Conservation (phyloP, 2,329 filamentous ascomycete genomes). For the Tolypocladium tropicale region DNA sequence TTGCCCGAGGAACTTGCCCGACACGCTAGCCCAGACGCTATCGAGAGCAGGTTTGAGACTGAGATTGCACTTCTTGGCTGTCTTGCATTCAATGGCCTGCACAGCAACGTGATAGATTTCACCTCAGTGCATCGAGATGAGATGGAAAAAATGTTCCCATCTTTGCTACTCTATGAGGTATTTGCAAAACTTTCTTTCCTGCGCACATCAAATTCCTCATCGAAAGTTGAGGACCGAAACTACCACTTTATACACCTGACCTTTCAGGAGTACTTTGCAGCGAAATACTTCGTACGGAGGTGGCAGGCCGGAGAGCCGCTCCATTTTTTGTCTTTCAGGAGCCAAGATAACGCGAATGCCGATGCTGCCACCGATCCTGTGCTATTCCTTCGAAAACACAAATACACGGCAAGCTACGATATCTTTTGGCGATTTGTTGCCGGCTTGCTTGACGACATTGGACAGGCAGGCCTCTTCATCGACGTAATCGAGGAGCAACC, state of each 20-base stretch:
- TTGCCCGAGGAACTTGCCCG: slow-evolving; percentile 8
- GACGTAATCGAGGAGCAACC: no score
- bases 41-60: not conserved
- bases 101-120: slow-evolving; percentile 23
- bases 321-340: no score
- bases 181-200: slow-evolving; percentile 23
- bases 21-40: not conserved
- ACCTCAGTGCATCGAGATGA: slow-evolving; percentile 7
- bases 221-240: slow-evolving; percentile 6
- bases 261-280: slow-evolving; percentile 32
- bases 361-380: no score
- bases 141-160: slow-evolving; percentile 9
- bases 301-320: slow-evolving; percentile 13
- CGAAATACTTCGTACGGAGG: slow-evolving; percentile 24
- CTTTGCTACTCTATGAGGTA: slow-evolving; percentile 6
- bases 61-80: slow-evolving; percentile 16
- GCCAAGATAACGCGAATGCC: no score
- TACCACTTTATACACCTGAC: slow-evolving; percentile 33
- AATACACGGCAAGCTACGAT: slow-evolving; percentile 27
- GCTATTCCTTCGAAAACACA: slow-evolving; percentile 21
- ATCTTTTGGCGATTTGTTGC: slow-evolving; percentile 31
- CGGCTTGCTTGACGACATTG: no score
- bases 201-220: slow-evolving; percentile 18
- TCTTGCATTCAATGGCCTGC: slow-evolving; percentile 26
- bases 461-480: no score